These are phyloP conservation scores for Meyerozyma athensensis DNA, from an alignment of 1,139 yeast species.

Conservation along the genomic window DNA sequence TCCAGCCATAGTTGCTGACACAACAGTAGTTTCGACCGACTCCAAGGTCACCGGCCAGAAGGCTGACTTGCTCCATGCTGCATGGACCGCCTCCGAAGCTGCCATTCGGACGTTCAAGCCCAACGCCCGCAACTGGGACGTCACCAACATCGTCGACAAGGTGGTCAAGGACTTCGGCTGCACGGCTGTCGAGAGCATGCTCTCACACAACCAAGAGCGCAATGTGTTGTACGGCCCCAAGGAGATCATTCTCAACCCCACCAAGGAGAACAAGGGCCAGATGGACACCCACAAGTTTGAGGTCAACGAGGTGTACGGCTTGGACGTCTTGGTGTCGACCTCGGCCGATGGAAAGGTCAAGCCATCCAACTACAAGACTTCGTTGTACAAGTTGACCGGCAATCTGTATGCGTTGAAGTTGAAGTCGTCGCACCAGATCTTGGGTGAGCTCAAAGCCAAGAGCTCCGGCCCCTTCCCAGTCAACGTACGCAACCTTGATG, in stretches of 20 bases:
- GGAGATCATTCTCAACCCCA: constrained; percentile 73
- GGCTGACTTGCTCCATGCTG: constrained; percentile 70
- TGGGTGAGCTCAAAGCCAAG: constrained; percentile 61
- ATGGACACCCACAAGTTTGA: constrained; percentile 64
- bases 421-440: constrained; percentile 65
- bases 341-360: constrained; percentile 68
- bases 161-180: constrained; percentile 61
- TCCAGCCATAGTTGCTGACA: constrained; percentile 69
- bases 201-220: constrained; percentile 67
- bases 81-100: constrained; percentile 76
- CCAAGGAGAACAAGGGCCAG: constrained; percentile 60
- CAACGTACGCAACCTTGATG: constrained; percentile 61
- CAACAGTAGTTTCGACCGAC: constrained; percentile 48
- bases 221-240: constrained; percentile 71
- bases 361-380: constrained; percentile 56
- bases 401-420: constrained; percentile 64
- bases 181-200: constrained; percentile 71
- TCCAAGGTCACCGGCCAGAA: constrained; percentile 49
- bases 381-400: constrained; percentile 72
- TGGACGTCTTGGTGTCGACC: constrained; percentile 66
- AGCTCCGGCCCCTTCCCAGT: constrained; percentile 65
- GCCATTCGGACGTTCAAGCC: constrained; percentile 68
- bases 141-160: constrained; percentile 61
- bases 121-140: constrained; percentile 73
- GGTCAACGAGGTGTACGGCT: constrained; percentile 75